Evolutionary conservation across 2,329 filamentous ascomycete species (phyloP), one percentile per base, ranked within the genome.

Genomic region (Xylaria polymorpha): DNA sequence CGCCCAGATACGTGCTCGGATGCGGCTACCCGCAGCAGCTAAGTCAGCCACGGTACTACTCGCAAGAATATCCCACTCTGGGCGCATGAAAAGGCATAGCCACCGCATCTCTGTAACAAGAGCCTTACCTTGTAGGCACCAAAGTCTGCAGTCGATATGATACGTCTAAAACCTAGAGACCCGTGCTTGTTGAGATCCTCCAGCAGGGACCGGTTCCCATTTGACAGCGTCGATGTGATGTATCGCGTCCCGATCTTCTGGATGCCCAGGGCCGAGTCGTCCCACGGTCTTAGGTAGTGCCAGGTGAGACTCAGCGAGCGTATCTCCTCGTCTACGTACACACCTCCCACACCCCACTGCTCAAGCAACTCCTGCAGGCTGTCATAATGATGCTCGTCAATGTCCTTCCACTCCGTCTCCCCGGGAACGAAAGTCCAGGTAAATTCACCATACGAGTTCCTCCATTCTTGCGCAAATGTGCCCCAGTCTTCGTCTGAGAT

Each of bases 211-310:
- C 84, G 77, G 77, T 94, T 95, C 43, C 91, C 93, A 77, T 96
- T 96, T 35, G 90, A 93, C 32, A 95, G 82, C 0, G 91, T 93
- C 48, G 87, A 85, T 0, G 90, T 92, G 55, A 82, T 80, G 75
- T 88, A 88, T 8, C 80, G 80, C 10, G 75, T 79, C 44, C 84
- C 85, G 32, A 94, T 80, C 55, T 82, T 78, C 1, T 79, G 76
- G 25, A 95, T 79, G 0, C 91, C 92, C 0, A 71, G 74, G 1
- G 83, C 79, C 1, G 87, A 83, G 76, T 95, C 93, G 0, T 83
- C 71, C 92, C 92, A 95, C 0, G 92, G 90, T 25, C 83, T 82
- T 3, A 96, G 84, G 6, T 84, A 85, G 78, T 96, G 93, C 93
- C 92, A 96, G 50, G 88, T 85, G 2, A 88, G 82, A 73, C 88